Base-by-base conservation (phyloP, 306 rosid genomes). In the Fagus sylvatica region DNA sequence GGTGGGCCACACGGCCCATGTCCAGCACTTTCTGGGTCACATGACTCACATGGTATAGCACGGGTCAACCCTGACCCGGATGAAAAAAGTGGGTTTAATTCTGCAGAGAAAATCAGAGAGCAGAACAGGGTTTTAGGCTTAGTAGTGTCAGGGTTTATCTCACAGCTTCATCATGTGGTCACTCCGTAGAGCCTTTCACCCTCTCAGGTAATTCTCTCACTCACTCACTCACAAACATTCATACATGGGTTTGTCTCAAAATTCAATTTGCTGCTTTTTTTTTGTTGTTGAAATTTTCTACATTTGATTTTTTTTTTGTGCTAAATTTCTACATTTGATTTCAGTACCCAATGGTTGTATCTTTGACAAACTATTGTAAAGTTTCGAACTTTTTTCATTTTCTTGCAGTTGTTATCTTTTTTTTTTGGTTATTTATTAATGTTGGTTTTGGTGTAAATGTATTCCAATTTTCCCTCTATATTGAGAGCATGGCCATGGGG, bases 171-270 rank as follows among this genome's bases (percentile, higher is more conserved):
- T 37, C 40, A 78, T 71, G 81, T 49, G 65, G 61, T 37, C 54
- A 16, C n/a, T 22, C 46, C 81, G 68, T 22, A 53, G 72, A 71
- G 49, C 54, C 22, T 53, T 28, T 71, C 43, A 11, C 11, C 2
- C 42, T 46, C 37, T 78, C 54, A 78, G 36, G 81, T 78, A 78
- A 11, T 39, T 43, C 33, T 70, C 51, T 7, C 10, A 12, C 40
- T 13, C 62, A 43, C 72, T 67, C 28, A 5, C 16, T 57, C 36
- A 34, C 2, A 15, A 2, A 15, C 4, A 15, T 2, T 1, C 22
- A 7, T 3, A 33, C 39, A 37, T 1, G 48, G 46, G 42, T 16
- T 37, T 71, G 10, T 3, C 53, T 59, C 4, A 71, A 13, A 53
- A 19, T 7, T 22, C 12, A 61, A 9, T 70, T 57, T 71, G 2